These are phyloP conservation scores for Lichtheimia ornata DNA, from an alignment of 371 early-diverging fungal genomes.

Conservation along the genomic window DNA sequence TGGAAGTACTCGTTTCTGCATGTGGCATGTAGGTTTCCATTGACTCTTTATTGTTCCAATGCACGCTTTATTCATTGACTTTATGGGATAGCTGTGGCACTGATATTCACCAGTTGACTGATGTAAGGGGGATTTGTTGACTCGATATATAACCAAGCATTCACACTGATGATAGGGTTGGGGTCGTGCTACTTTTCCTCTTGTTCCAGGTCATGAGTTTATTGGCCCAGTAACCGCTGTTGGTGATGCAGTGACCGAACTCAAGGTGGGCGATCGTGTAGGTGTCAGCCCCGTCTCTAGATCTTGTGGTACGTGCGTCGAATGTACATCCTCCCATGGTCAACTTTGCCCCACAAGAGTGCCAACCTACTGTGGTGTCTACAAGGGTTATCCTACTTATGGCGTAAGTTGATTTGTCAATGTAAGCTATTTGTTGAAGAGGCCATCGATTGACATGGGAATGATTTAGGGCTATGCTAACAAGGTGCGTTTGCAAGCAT, in stretches of 20 bases:
- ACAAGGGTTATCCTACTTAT: conserved; percentile 37
- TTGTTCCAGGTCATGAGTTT: conserved; percentile 80
- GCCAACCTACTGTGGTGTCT: conserved; percentile 47
- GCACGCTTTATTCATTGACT: not conserved
- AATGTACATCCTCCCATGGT: conserved; percentile 35
- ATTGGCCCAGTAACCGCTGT: conserved; percentile 63
- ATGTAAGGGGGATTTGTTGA: conserved; percentile 21
- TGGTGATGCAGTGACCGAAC: conserved; percentile 47
- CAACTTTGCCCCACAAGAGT: conserved; percentile 43
- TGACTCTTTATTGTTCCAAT: too few species aligned
- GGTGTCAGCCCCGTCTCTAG: conserved; percentile 69
- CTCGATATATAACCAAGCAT: not conserved
- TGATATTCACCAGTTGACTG: conserved; percentile 44
- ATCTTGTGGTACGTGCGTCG: conserved; percentile 36
- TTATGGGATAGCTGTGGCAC: conserved; percentile 47
- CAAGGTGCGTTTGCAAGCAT: conserved; percentile 41
- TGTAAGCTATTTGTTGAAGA: not conserved
- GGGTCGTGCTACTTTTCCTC: conserved; percentile 50
- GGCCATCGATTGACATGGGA: not conserved
- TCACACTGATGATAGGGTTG: conserved; percentile 28
- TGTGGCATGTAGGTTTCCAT: conserved; percentile 53
- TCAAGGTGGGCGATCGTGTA: conserved; percentile 69
- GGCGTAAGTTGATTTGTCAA: conserved; percentile 38
- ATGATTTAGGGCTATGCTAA: conserved; percentile 35
- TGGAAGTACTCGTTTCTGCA: conserved; percentile 59